These are phyloP conservation scores for Sugiyamaella pinicola DNA, from an alignment of 1,139 yeast species.

Conservation along the genomic window DNA sequence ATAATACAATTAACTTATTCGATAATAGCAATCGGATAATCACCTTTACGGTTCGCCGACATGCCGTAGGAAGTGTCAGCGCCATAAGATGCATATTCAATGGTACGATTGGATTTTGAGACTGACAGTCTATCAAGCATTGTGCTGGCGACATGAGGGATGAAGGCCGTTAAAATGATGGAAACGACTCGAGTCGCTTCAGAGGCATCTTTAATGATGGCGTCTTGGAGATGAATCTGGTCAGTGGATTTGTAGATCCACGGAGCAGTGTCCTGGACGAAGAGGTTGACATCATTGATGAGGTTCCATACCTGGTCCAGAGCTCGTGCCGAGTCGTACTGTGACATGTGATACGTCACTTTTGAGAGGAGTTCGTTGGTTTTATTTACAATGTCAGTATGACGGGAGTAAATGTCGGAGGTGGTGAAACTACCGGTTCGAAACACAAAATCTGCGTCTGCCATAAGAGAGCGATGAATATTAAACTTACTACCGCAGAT, in stretches of 20 bases:
- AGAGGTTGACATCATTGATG: constrained; percentile 62
- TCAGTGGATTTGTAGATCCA: constrained; percentile 47
- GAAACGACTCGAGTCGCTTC: constrained; percentile 72
- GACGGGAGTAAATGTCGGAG: constrained; percentile 10
- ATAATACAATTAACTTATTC: constrained; percentile 1
- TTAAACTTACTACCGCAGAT: constrained; percentile 71
- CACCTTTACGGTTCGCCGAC: constrained; percentile 48
- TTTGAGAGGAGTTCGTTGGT: constrained; percentile 39
- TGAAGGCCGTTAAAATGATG: constrained; percentile 67
- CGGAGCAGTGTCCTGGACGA: constrained; percentile 57
- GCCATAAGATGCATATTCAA: constrained; percentile 49
- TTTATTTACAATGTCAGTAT: constrained; percentile 31
- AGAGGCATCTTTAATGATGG: constrained; percentile 61
- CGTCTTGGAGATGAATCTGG: constrained; percentile 38
- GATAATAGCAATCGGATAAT: constrained; percentile 35
- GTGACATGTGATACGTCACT: constrained; percentile 50
- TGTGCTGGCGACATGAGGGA: constrained; percentile 61
- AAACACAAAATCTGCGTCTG: constrained; percentile 11
- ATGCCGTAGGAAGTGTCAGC: constrained; percentile 54
- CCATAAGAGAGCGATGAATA: constrained; percentile 42
- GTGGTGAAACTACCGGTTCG: constrained; percentile 22
- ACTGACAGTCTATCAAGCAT: constrained; percentile 71
- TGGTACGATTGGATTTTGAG: constrained; percentile 44
- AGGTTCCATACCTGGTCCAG: constrained; percentile 61
- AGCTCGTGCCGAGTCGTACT: constrained; percentile 62